phyloP scores from a whole-genome alignment of 495 filamentous ascomycete genomes.

The Neurospora sp. region DNA sequence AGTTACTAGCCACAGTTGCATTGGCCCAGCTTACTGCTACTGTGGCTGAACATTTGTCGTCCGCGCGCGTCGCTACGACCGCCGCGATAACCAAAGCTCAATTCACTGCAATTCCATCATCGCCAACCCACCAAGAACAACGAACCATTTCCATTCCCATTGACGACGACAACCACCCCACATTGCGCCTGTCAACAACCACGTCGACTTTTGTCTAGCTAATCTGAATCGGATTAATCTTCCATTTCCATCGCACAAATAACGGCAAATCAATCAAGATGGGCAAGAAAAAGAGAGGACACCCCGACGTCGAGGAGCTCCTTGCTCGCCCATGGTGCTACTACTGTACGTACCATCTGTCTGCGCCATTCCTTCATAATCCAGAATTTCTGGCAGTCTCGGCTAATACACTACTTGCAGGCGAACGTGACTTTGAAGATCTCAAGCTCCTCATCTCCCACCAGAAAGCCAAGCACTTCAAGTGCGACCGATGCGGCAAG shows the following conservation, averaged over 20 bases:
- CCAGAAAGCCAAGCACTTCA: slow-evolving; percentile 98
- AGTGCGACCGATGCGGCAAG: slow-evolving; percentile 81
- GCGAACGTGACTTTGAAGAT: slow-evolving; percentile 95
- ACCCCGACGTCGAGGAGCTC: slow-evolving; percentile 79
- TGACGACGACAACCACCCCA: background rate
- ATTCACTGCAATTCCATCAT: background rate
- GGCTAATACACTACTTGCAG: slow-evolving; percentile 20
- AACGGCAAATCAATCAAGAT: slow-evolving; percentile 30
- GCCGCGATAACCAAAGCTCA: background rate
- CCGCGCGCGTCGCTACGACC: background rate
- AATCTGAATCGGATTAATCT: background rate
- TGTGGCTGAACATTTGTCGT: background rate
- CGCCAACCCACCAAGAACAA: background rate
- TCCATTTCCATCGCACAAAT: background rate
- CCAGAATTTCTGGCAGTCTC: background rate
- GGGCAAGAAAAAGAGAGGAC: slow-evolving; percentile 78
- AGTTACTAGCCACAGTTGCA: background rate
- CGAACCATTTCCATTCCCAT: background rate
- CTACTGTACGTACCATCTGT: slow-evolving; percentile 53
- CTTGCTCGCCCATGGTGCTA: slow-evolving; percentile 91
- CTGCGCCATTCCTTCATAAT: background rate
- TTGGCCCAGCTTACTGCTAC: background rate
- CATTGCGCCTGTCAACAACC: background rate
- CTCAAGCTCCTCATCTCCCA: slow-evolving; percentile 91
- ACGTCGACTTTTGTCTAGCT: background rate